Conservation (phyloP, 805 yeast genomes). For the Myxozyma melibiosi region DNA sequence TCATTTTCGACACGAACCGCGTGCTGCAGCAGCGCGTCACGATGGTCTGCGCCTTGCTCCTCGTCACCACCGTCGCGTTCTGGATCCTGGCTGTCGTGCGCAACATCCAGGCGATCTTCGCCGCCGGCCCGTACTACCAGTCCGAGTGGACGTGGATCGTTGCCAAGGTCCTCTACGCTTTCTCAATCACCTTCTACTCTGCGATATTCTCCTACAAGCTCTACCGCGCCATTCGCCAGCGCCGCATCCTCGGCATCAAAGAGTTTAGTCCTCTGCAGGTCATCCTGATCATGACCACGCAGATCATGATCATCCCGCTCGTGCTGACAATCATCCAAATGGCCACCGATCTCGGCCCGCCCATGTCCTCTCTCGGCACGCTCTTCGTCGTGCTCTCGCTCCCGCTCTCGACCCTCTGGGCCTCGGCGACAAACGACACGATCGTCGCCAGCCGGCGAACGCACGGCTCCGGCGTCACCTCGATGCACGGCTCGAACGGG, state of each 20-base stretch:
- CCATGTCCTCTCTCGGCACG: conserved; percentile 54
- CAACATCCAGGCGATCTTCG: conserved; percentile 41
- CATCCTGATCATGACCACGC: conserved; percentile 75
- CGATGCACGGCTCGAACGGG: no score
- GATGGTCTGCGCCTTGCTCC: conserved; percentile 51
- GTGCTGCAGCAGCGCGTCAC: conserved; percentile 52
- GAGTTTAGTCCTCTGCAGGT: conserved; percentile 85
- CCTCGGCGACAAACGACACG: conserved; percentile 58
- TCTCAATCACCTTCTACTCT: conserved; percentile 66
- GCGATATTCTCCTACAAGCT: conserved; percentile 66
- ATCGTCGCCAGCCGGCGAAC: conserved; percentile 26
- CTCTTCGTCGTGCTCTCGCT: conserved; percentile 69
- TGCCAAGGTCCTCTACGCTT: conserved; percentile 60
- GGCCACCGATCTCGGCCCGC: conserved; percentile 40
- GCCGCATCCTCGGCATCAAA: conserved; percentile 74
- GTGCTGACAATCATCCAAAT: conserved; percentile 62
- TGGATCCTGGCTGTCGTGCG: conserved; percentile 58
- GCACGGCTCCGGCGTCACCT: background rate
- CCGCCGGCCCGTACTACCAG: conserved; percentile 54
- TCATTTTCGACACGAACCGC: conserved; percentile 55
- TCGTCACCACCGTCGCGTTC: conserved; percentile 58
- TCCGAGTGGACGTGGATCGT: conserved; percentile 39
- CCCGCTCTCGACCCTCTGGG: conserved; percentile 90
- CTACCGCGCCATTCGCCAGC: conserved; percentile 63
- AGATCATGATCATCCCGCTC: conserved; percentile 80